phyloP scores from a whole-genome alignment of 164 flowering plant genomes.

The Liquidambar formosana region DNA sequence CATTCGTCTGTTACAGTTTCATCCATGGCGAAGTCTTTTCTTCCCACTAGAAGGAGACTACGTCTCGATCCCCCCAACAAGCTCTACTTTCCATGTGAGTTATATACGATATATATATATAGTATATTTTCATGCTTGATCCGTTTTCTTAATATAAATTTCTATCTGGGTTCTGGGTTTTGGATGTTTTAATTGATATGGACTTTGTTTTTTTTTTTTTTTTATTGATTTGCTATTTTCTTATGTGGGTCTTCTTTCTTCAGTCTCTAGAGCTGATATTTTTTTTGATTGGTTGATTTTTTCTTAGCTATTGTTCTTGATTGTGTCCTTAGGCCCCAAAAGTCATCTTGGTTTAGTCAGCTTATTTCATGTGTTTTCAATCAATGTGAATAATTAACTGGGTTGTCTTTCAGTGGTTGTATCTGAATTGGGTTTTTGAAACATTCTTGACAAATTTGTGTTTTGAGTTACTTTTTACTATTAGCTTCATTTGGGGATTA shows the following conservation, averaged over 20 bases:
- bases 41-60: slow-evolving; percentile 71
- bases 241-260: slow-evolving; percentile 7
- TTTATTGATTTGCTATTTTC: neutral
- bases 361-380: too few relatives aligned
- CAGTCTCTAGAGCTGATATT: neutral
- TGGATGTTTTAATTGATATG: neutral
- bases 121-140: too few relatives aligned
- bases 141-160: too few relatives aligned
- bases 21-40: slow-evolving; percentile 70
- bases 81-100: slow-evolving; percentile 85
- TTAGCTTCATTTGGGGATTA: too few relatives aligned
- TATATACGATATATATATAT: too few relatives aligned
- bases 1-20: slow-evolving; percentile 46
- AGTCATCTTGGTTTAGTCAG: neutral
- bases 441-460: too few relatives aligned
- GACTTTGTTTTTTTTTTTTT: neutral
- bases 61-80: slow-evolving; percentile 81
- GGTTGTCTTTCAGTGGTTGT: too few relatives aligned
- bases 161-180: neutral
- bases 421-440: too few relatives aligned
- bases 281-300: neutral
- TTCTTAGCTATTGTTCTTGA: neutral
- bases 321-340: neutral
- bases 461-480: too few relatives aligned
- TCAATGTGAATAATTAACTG: too few relatives aligned